Base-by-base conservation (phyloP, 2,329 filamentous ascomycete genomes). In the Colletotrichum theobromicola region DNA sequence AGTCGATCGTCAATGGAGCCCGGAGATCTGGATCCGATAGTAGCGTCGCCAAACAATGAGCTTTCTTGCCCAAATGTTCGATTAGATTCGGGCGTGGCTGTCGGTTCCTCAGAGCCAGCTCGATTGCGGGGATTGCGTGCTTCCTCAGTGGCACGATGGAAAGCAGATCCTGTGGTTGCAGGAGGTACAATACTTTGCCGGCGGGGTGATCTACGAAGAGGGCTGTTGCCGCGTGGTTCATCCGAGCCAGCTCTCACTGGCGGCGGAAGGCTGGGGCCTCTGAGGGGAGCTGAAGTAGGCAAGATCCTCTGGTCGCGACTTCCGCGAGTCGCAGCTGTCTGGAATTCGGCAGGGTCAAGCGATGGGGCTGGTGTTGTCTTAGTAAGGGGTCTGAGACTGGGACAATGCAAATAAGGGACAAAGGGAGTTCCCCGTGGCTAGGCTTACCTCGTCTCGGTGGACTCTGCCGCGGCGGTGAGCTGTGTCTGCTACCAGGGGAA, bases 51-150 rank as follows among this genome's bases (percentile, higher is more conserved):
- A 15, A 67, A 77, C 7, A 77, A 35, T 15, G 68, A 74, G 57
- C 76, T 77, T 50, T 77, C 76, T 24, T 75, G 58, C 13, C 71
- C 67, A 35, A 76, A 77, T 13, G 70, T 76, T 10, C 76, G 74
- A 4, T 46, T 10, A 13, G 75, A 74, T 5, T 76, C 76, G 7
- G 64, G 66, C 5, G 61, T 70, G 2, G 37, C 63, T 2, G 62
- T 28, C 10, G 46, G 62, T 4, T 53, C 37, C 32, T 64, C 66
- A 9, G 67, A 63, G 13, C 67, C 57, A 32, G 32, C 21, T 9
- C 57, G 37, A 30, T 30, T 9, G 16, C 26, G 46, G 24, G 35
- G 61, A 16, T 58, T 42, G 10, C n/a, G 26, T 34, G 32, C 61
- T 32, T 65, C 72, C 30, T 68, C 50, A 16, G 71, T 58, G 26